Base-by-base conservation (phyloP, 495 filamentous ascomycete species). In the Tuber aestivum region DNA sequence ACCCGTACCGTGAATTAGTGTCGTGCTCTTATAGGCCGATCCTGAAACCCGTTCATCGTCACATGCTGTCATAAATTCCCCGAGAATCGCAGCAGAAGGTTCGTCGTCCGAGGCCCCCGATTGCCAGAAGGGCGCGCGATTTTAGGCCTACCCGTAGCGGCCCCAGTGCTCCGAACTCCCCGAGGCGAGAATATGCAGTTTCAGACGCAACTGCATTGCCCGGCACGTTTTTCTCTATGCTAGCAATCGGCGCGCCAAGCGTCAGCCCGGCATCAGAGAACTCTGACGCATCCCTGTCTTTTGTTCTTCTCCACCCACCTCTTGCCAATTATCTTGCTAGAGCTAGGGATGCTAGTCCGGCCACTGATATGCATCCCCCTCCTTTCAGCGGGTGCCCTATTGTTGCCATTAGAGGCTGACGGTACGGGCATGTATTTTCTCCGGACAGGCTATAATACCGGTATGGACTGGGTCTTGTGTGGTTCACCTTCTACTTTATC, bases 151-250 rank as follows among this genome's bases (percentile, higher is more conserved):
- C 56, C 27, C 3, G 27, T 18, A 18, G 56, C 27, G 14, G 56
- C 56, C 27, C 18, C 56, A 35, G 27, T 65, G 56, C 56, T 14
- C 56, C 27, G 12, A 65, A 65, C 32, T 32, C 56, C 16, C 56
- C 27, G 56, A 65, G 14, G 32, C 56, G 56, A 65, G 56, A 18
- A 65, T 65, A 65, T 65, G 56, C 56, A 35, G 56, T 65, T 65
- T 65, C 56, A 65, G 56, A 65, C 56, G 27, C 27, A 35, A 35
- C 10, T 65, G 56, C 56, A 35, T 65, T 32, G 56, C 27, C 56
- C 18, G 56, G 56, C 56, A 65, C 56, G 56, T 65, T 65, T 65
- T 65, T 56, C 35, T 35, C 35, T 35, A 65, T 65, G 56, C 56
- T 35, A 35, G 14, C 16, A 35, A 65, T 65, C 56, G 56, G 14